phyloP scores from a whole-genome alignment of 108 stramenopile genomes.

The Skeletonema costatum region DNA sequence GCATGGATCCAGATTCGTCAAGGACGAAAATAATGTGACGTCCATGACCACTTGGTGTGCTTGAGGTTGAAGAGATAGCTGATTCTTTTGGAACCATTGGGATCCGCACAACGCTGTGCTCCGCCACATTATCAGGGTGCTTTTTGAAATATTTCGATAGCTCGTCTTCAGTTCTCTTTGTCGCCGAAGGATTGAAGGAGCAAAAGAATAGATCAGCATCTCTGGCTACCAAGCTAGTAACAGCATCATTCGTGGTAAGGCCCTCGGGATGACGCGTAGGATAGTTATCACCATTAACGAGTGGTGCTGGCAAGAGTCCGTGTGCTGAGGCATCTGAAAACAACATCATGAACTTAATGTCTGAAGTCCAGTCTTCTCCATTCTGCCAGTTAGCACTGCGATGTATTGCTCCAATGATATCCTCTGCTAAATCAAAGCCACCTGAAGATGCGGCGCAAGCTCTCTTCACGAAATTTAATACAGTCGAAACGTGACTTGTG shows the following conservation, averaged over 20 bases:
- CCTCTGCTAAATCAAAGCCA: conserved; percentile 61
- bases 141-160: conserved; percentile 25
- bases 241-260: conserved; percentile 37
- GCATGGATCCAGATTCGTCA: conserved; percentile 65
- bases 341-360: conserved; percentile 55
- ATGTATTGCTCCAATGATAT: conserved; percentile 57
- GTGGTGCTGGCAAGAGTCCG: conserved; percentile 33
- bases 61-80: conserved; percentile 1
- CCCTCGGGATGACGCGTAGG: conserved; percentile 51
- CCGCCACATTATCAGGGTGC: conserved; percentile 48
- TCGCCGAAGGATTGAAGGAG: conserved; percentile 61
- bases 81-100: conserved; percentile 51
- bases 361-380: conserved; percentile 48
- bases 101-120: conserved; percentile 32
- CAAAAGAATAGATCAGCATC: conserved; percentile 63
- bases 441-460: conserved; percentile 29
- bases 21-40: conserved; percentile 65
- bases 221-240: conserved; percentile 37
- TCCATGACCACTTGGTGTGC: neutral
- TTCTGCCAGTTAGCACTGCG: conserved; percentile 43
- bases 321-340: conserved; percentile 66
- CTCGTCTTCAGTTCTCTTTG: conserved; percentile 48
- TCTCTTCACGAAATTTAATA: conserved; percentile 21
- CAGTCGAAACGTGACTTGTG: conserved; percentile 25
- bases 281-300: conserved; percentile 45